Base-by-base conservation (phyloP, 345 rosid genomes). In the Kandelia obovata region DNA sequence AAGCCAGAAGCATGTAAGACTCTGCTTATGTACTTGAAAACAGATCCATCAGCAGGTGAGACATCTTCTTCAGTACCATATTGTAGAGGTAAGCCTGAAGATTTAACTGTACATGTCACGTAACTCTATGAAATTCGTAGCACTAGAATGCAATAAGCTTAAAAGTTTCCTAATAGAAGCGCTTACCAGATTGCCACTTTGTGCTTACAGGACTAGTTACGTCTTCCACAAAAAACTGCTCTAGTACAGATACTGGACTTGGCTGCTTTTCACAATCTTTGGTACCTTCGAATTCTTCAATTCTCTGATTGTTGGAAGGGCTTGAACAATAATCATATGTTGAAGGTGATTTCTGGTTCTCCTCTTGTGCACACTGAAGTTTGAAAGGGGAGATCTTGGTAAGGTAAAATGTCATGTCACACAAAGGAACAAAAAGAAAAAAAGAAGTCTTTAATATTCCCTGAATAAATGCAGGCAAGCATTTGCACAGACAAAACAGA, bases 211-310 rank as follows among this genome's bases (percentile, higher is more conserved):
- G 81, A 49, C 78, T 75, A 35, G 71, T 60, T 55, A 57, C 57
- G 8, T 83, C 91, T 68, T 84, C 88, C 20, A 66, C 11, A 63
- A 58, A 75, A 55, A 75, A 75, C 39, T 77, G 82, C 53, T 84
- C 86, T 2, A 87, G 87, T 62, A 90, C 88, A 34, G 91, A 84
- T 27, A 87, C 74, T 5, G 89, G 88, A 83, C 92, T 86, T 28
- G 87, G 84, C 70, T 86, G 89, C 65, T 83, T 88, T 62, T 66
- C 60, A 65, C 71, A 58, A n/a, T 71, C 77, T 32, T 76, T 74
- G 27, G 7, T 37, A 62, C 68, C 70, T 52, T 62, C 61, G 58
- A 76, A 60, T n/a, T 61, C 71, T 65, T 73, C 82, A 53, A 70
- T 13, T 20, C 17, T 76, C 17, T 69, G 78, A 58, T 17, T 76